A percentile compares a stretch with the other conserved stretches of the same genome.
These are phyloP conservation scores for Sambucus nigra DNA, from an alignment of 129 eudicot species.

Conservation along the genomic window DNA sequence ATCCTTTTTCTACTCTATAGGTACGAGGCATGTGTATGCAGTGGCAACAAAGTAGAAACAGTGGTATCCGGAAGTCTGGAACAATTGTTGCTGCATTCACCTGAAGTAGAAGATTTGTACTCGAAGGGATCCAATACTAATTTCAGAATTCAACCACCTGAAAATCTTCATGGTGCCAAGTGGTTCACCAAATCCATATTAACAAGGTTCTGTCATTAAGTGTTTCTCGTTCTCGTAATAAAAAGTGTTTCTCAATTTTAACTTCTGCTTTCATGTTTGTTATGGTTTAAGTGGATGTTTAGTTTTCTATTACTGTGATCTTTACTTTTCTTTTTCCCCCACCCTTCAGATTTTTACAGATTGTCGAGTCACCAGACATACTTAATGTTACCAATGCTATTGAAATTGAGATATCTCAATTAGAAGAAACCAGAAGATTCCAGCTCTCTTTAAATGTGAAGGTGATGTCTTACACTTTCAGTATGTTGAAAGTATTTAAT, in stretches of 20 bases:
- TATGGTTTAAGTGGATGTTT: conserved; percentile 3
- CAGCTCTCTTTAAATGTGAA: conserved; percentile 64
- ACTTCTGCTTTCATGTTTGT: background rate
- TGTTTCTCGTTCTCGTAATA: conserved; percentile 8
- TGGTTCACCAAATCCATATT: conserved; percentile 81
- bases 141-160: conserved; percentile 46
- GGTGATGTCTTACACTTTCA: conserved; percentile 20
- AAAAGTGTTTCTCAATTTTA: too few species aligned
- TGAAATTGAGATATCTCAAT: conserved; percentile 59
- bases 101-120: conserved; percentile 34
- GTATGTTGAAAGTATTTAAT: too few species aligned
- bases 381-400: conserved; percentile 27
- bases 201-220: conserved; percentile 39
- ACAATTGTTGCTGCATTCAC: conserved; percentile 49
- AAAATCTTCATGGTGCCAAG: conserved; percentile 14
- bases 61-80: conserved; percentile 55
- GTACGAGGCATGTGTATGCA: conserved; percentile 50
- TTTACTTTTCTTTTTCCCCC: background rate
- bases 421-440: conserved; percentile 70
- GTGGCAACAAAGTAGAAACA: conserved; percentile 40
- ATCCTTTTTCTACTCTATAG: conserved; percentile 20
- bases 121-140: conserved; percentile 40
- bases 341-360: conserved; percentile 63
- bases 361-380: conserved; percentile 43
- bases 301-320: background rate